phyloP scores from a whole-genome alignment of 768 basidiomycete species.

The Lentinula raphanica region DNA sequence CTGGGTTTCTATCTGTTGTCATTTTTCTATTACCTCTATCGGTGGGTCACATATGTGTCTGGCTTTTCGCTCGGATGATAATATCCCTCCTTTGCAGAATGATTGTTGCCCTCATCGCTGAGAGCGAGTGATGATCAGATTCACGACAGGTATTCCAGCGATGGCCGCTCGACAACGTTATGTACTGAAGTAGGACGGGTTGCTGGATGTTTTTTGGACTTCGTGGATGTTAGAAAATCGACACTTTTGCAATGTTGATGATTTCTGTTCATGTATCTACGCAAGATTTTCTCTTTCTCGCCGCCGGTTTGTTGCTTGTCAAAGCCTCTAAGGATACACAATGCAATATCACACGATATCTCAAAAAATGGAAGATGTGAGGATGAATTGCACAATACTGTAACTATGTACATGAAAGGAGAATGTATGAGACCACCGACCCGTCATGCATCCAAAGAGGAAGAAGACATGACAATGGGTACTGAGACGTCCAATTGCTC shows the following conservation, averaged over 20 bases:
- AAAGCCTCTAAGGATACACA: too few species aligned
- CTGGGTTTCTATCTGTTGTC: slow-evolving; percentile 90
- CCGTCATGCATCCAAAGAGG: slow-evolving; percentile 49
- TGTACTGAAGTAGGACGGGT: too few species aligned
- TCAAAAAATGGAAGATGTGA: too few species aligned
- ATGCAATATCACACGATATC: too few species aligned
- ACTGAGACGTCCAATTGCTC: slow-evolving; percentile 77
- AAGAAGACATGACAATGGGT: slow-evolving; percentile 58
- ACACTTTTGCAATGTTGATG: too few species aligned
- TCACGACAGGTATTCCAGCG: background rate
- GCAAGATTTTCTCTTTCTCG: too few species aligned
- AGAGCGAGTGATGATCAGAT: slow-evolving; percentile 53
- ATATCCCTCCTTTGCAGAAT: slow-evolving; percentile 42
- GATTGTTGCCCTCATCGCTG: slow-evolving; percentile 83
- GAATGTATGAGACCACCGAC: slow-evolving; percentile 69
- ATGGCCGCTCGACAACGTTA: too few species aligned
- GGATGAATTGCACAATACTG: too few species aligned
- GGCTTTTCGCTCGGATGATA: background rate
- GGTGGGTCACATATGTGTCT: slow-evolving; percentile 43
- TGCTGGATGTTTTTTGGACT: too few species aligned
- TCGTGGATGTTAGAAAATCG: too few species aligned
- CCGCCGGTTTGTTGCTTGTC: too few species aligned
- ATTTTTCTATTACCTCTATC: slow-evolving; percentile 89
- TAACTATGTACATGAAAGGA: background rate
- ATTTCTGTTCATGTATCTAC: too few species aligned